Base-by-base conservation (phyloP, 2,329 filamentous ascomycete species). In the Colletotrichum eleusines region DNA sequence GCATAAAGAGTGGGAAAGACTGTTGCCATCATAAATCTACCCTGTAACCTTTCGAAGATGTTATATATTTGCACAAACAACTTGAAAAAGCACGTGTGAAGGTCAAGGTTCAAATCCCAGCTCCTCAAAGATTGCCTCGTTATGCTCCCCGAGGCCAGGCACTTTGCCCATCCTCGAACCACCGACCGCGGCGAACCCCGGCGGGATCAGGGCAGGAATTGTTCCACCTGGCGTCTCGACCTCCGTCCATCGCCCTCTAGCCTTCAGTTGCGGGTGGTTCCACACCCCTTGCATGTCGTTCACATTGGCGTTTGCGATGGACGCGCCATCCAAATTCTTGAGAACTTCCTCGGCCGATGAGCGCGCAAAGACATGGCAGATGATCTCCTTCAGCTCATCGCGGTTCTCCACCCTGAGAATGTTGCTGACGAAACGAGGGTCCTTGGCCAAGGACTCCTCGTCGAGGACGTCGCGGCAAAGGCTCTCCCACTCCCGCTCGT, bases 211-310 rank as follows among this genome's bases (percentile, higher is more conserved):
- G 0, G 86, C 84, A 2, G 84, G 83, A 20, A 89, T 80, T 3
- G 26, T 73, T 0, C 87, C 86, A 1, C 74, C 77, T 0, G 85
- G 80, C 0, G 84, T 88, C 23, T 85, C 76, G 14, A 89, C 79
- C 60, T 87, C 77, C 0, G 83, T 82, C 86, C 86, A 89, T 14
- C 87, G 78, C 0, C 78, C 76, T n/a, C 87, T 78, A 1, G 86
- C 86, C 51, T 79, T 76, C 0, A 89, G 79, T 71, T 88, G 87
- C 1, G 83, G 83, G 71, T 89, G 87, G 0, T 83, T 76, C 87
- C 87, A 88, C 0, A 89, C 80, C 3, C 80, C 85, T 14, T 84
- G 78, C 85, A 89, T 87, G 54, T 86, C 82, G 65, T 87, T 88
- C 28, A 89, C 81, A 44, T 82, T 86, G 3, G 86, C 86, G 73